These are phyloP conservation scores for Cryphonectria radicalis DNA, from an alignment of 2,329 filamentous ascomycete species.

Conservation along the genomic window DNA sequence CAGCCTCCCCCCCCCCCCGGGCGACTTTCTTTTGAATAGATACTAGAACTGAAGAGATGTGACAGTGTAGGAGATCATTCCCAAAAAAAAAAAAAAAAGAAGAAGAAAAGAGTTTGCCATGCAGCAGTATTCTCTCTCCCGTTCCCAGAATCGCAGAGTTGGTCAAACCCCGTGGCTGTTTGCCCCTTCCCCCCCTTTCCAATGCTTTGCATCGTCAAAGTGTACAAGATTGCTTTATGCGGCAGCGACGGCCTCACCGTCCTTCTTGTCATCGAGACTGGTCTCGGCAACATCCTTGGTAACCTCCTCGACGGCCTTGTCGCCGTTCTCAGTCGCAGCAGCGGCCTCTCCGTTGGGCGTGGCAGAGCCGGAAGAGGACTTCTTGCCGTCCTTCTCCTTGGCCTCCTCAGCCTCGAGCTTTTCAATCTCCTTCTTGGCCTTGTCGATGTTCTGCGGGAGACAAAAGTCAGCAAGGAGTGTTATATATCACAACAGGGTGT, in stretches of 20 bases:
- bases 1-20: not conserved
- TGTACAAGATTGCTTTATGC: conserved; percentile 18
- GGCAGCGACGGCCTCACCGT: conserved; percentile 42
- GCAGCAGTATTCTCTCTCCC: not conserved
- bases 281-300: conserved; percentile 56
- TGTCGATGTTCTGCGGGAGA: conserved; percentile 80
- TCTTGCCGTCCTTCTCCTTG: conserved; percentile 42
- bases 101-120: not conserved
- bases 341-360: conserved; percentile 43
- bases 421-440: conserved; percentile 95
- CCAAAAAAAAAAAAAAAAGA: not conserved
- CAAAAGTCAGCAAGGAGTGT: too few species aligned
- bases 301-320: conserved; percentile 58
- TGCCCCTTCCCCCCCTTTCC: not conserved
- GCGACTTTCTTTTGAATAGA: conserved; percentile 2
- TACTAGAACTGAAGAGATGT: conserved; percentile 12
- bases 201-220: not conserved
- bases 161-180: not conserved
- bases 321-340: conserved; percentile 43
- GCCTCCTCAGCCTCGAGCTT: conserved; percentile 74
- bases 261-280: conserved; percentile 56
- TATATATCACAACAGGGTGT: too few species aligned
- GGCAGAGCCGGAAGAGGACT: conserved; percentile 43
- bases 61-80: not conserved
- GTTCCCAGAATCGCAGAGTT: not conserved